Evolutionary conservation across 2,329 filamentous ascomycete genomes (phyloP), one percentile per base, ranked within the genome.

Genomic region (Microsporum ferrugineum): DNA sequence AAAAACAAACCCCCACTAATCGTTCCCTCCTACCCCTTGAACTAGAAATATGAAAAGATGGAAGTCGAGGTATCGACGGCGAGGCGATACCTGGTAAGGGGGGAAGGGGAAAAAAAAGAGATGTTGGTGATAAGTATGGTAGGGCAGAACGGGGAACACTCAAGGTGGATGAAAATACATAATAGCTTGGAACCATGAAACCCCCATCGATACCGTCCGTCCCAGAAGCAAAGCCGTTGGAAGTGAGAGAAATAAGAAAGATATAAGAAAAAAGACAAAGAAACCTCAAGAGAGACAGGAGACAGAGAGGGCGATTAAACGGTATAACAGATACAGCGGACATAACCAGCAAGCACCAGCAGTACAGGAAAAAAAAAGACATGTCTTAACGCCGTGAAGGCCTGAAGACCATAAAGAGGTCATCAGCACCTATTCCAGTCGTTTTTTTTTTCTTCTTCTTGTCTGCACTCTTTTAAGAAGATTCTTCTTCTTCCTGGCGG

Each of bases 401-500:
- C 47, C 45, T 23, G 51, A 31, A 23, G 58, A 27, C 17, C 4
- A 27, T 47, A 56, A 10, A n/a, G 12, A 27, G 33, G 12, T 27
- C 17, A 38, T 5, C 27, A 23, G 29, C 27, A n/a, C 23, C 33
- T 29, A 14, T 58, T 17, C 17, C 4, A 23, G 4, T 34, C 14
- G 4, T 47, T 14, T 45, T 27, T 17, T 29, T 49, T 43, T 14
- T 49, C n/a, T 5, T 39, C 31, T 29, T n/a, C 31, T 31, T 29
- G 49, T 23, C 39, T 43, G 39, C 2, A n/a, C 45, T 33, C 23
- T 56, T 58, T 59, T 60, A 66, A 59, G 59, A 58, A 49, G 63
- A 65, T 57, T 66, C 65, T 12, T 65, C 65, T 7, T 65, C 65
- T 14, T 66, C 64, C 5, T 61, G 62, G 14, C 61, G 63, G 59